A percentile compares a stretch with the other conserved stretches of the same genome.
Evolutionary conservation across 176 grass and related monocot genomes (phyloP).

Genomic region (Pontederia paniculata): DNA sequence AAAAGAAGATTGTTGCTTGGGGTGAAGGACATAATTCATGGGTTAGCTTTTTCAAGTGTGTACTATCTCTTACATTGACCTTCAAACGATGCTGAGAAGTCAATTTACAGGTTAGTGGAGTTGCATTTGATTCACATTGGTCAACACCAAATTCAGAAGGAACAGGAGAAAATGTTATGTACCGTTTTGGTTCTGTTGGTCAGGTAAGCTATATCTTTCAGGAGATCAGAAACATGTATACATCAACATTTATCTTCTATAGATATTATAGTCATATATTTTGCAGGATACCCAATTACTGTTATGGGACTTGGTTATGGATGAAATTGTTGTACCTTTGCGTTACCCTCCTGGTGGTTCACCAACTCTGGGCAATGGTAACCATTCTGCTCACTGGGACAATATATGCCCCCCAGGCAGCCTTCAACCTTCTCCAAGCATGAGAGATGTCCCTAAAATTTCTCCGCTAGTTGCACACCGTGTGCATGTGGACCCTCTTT

Average conservation of each 20-base stretch:
- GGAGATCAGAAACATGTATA: background rate
- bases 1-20: conserved; percentile 24
- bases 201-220: conserved; percentile 35
- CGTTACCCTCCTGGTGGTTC: conserved; percentile 45
- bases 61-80: background rate
- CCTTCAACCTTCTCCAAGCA: conserved; percentile 81
- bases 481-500: conserved; percentile 62
- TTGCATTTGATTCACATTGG: conserved; percentile 93
- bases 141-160: conserved; percentile 68
- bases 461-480: conserved; percentile 62
- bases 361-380: conserved; percentile 56
- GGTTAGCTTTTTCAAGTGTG: background rate
- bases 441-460: conserved; percentile 74
- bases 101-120: conserved; percentile 34
- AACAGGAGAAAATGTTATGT: conserved; percentile 56
- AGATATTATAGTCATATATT: background rate
- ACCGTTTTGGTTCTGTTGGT: conserved; percentile 91
- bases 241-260: background rate
- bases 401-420: conserved; percentile 39
- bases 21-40: conserved; percentile 27
- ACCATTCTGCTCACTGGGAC: conserved; percentile 65
- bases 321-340: conserved; percentile 61
- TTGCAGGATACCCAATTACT: conserved; percentile 76
- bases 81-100: background rate
- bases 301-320: conserved; percentile 79